A percentile compares a stretch with the other conserved stretches of the same genome.
These are phyloP conservation scores for Ilex paraguariensis DNA, from an alignment of 305 asterid genomes.

Conservation along the genomic window DNA sequence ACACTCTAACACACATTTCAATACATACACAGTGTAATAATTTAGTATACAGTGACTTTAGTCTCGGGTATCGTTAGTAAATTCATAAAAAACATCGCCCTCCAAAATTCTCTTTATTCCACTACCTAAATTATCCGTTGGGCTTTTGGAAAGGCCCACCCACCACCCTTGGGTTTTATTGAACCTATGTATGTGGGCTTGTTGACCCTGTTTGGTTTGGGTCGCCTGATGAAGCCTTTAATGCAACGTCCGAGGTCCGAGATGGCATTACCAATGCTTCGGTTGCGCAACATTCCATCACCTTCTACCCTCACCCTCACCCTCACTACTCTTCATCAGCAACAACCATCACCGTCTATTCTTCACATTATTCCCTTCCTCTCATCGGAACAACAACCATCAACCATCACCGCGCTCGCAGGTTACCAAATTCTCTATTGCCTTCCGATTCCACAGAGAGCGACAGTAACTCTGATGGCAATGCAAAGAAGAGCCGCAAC, in stretches of 20 bases:
- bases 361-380: constrained; percentile 25
- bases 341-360: constrained; percentile 4
- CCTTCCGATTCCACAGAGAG: constrained; percentile 28
- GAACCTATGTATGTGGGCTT: too few relatives aligned
- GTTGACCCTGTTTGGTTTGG: background rate
- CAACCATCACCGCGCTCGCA: constrained; percentile 13
- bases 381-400: constrained; percentile 22
- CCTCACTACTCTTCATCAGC: constrained; percentile 14
- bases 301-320: constrained; percentile 23
- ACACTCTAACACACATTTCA: too few relatives aligned
- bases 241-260: constrained; percentile 34
- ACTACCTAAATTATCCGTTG: too few relatives aligned
- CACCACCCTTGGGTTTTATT: too few relatives aligned
- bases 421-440: too few relatives aligned
- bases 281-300: constrained; percentile 1
- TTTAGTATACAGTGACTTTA: too few relatives aligned
- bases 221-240: constrained; percentile 50
- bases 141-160: too few relatives aligned
- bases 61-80: too few relatives aligned
- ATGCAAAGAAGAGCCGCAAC: constrained; percentile 59
- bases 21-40: too few relatives aligned
- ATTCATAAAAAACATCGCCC: too few relatives aligned
- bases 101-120: too few relatives aligned
- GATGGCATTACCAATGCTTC: constrained; percentile 45
- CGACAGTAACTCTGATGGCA: constrained; percentile 32